Base-by-base conservation (phyloP, 768 basidiomycete species). In the Tylopilus felleus region DNA sequence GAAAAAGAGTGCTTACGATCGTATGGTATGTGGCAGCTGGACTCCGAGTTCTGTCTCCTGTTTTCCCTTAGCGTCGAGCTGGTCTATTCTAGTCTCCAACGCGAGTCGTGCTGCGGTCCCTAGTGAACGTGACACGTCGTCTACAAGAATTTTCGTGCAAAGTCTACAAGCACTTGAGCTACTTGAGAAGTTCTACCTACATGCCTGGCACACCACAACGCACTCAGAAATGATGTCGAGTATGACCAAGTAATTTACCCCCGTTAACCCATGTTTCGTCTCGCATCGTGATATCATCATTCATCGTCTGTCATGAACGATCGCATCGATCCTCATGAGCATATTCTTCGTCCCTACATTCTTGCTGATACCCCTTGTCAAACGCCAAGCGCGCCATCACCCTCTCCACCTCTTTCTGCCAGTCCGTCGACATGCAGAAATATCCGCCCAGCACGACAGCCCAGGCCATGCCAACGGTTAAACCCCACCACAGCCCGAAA, bases 401-500 rank as follows among this genome's bases (percentile, higher is more conserved):
- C 64, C 85, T 89, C 58, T 75, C 62, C 12, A 88, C 85, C 68
- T 93, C 86, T 43, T 67, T 67, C 8, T 81, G 64, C 90, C 90
- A 93, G 68, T 93, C 80, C 8, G 87, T 81, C 38, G 71, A 62
- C 9, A 88, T 9, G 52, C 77, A 83, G 8, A 90, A 60, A 60
- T 75, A 76, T 4, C 42, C 29, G 4, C 47, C 56, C 4, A 62
- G 1, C 3, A 55, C 19, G 4, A 47, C 40, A n/a, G 62, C 50
- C 63, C 57, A 63, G 25, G 29, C 10, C 64, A 66, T 65, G 13
- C 68, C 67, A 12, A 85, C 64, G 0, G 86, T 88, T n/a, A 95
- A 73, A 17, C 93, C 93, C 47, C 86, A 76, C 94, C 93, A 97
- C 6, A 97, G 74, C 0, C 94, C 94, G 29, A 79, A 75, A 23